Evolutionary conservation across 2,329 filamentous ascomycete species (phyloP), one percentile per base, ranked within the genome.

Genomic region (Sporothrix schenckii): DNA sequence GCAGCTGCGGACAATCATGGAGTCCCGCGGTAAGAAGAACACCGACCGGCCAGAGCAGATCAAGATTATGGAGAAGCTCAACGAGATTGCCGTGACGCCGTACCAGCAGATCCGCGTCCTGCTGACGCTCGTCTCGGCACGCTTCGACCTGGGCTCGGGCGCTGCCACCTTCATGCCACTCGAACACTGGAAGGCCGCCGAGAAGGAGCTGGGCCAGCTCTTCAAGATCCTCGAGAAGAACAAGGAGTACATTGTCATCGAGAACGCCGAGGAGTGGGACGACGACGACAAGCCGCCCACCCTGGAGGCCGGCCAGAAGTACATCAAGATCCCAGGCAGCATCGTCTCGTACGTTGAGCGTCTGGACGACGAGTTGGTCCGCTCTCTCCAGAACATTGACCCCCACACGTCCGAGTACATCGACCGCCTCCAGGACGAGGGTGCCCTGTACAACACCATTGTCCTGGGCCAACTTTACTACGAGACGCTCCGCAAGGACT

Each of bases 351-450:
- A 94, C 78, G 89, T 97, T 44, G 95, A 99, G 86, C 88, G 95
- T 78, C 87, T 99, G 24, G 95, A 99, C 77, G 95, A 99, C 78
- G 96, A 99, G 83, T 92, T 99, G 74, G 97, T 92, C 72, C 91
- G 95, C 76, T 97, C 95, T n/a, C 86, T 99, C 68, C 95, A 99
- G 82, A 92, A 91, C 81, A 97, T 99, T 78, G 95, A 99, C 80
- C 96, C 95, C 70, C 95, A 99, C 83, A 99, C 95, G 53, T 95
- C 95, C 41, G 95, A 99, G 83, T 99, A 99, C 79, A 97, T 99
- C 73, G 95, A 99, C 80, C 89, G 96, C 71, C 84, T 99, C 72
- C 91, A 92, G 69, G 95, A 99, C 77, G 95, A 99, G 84, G 91
- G 91, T 73, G 84, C 90, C 65, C 85, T 99, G 67, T 99, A 99